Evolutionary conservation across 352 stramenopile species (phyloP).

Genomic region (Elongisporangium anandrum): DNA sequence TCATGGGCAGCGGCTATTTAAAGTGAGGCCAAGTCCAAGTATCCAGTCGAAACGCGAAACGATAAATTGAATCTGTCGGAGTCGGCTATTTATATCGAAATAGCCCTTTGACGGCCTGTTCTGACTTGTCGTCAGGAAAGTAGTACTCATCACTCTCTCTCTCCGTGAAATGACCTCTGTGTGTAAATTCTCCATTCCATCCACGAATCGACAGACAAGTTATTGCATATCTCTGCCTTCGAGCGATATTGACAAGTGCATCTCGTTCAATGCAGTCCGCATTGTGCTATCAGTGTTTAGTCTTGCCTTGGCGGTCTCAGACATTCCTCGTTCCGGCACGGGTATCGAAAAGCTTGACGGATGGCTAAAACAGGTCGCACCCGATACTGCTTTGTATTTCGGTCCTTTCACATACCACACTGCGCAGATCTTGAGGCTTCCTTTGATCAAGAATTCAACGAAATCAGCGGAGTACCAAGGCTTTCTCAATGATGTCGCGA

Average conservation of each 20-base stretch:
- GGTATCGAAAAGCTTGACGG: slow-evolving; percentile 14
- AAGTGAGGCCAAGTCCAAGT: too few species aligned
- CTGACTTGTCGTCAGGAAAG: too few species aligned
- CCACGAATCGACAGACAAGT: background rate
- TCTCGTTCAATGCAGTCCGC: slow-evolving; percentile 2
- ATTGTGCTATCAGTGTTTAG: slow-evolving; percentile 5
- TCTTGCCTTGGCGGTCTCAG: slow-evolving; percentile 5
- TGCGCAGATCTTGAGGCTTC: slow-evolving; percentile 8
- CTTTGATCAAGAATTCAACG: background rate
- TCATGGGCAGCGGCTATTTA: too few species aligned
- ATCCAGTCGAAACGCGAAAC: too few species aligned
- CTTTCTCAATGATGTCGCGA: background rate
- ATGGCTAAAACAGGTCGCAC: slow-evolving; percentile 4
- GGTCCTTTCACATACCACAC: slow-evolving; percentile 29
- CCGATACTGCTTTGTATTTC: slow-evolving; percentile 10
- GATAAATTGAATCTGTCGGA: too few species aligned
- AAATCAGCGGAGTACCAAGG: background rate
- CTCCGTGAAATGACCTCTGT: too few species aligned
- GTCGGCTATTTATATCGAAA: too few species aligned
- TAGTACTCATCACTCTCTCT: too few species aligned
- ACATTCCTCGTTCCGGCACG: slow-evolving; percentile 33
- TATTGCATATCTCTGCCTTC: background rate
- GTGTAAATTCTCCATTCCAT: too few species aligned
- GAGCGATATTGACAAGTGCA: slow-evolving; percentile 1
- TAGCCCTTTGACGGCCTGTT: too few species aligned